Base-by-base conservation (phyloP, 305 asterid species). In the Solanum hybrid region DNA sequence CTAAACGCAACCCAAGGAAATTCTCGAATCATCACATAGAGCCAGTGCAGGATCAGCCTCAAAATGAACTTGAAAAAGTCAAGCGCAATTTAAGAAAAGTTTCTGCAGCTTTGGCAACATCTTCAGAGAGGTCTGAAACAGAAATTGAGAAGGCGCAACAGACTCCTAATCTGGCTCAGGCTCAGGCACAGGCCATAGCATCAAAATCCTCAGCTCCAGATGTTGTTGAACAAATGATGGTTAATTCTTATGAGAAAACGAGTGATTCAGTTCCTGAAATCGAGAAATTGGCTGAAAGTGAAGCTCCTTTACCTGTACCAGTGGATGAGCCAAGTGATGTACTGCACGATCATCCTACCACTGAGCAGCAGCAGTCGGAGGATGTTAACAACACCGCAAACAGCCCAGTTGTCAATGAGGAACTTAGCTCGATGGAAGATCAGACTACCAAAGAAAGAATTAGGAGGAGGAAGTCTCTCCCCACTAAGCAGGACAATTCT, bases 81-180 rank as follows among this genome's bases (percentile, higher is more conserved):
- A 97, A 97, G 89, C 98, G 96, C 84, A 97, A 86, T 90, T 88
- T 97, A 90, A 95, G 98, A 92, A 97, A 95, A 93, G 97, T 96
- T 91, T 92, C 99, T 51, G 94, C 98, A 77, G 93, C 98, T 57
- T 90, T 96, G 18, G 88, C 95, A 75, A 92, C 93, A 61, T 91
- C 90, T 29, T 84, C 95, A 28, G 98, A 95, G 89, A 96, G 94
- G 89, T 42, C 92, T 13, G 98, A 95, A 91, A 86, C 91, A 18
- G 97, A 94, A 87, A 91, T 86, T 4, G 98, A 95, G 90, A 95
- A 94, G 92, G 93, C 92, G 86, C 93, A 74, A 75, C 94, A 83
- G 91, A 89, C 90, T 90, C 91, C 92, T 88, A 93, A 84, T 31
- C 39, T 20, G 20, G 87, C 73, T 51, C 88, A 51, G 29, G 73